Base-by-base conservation (phyloP, 495 filamentous ascomycete species). In the Letharia columbiana region DNA sequence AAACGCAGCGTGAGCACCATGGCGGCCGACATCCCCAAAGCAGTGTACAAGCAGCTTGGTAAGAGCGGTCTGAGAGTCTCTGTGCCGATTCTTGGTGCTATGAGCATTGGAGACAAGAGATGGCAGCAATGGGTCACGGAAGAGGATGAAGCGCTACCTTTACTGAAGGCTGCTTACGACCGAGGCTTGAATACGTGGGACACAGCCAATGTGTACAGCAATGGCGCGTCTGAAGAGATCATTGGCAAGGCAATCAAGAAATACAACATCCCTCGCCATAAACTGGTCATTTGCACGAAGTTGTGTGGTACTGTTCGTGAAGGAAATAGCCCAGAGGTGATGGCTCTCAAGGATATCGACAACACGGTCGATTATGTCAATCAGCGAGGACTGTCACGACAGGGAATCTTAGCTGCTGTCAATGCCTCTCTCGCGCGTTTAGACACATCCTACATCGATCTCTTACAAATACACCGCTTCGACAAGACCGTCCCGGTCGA, bases 381-480 rank as follows among this genome's bases (percentile, higher is more conserved):
- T 64, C 77, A 78, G 60, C 67, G 63, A 35, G 74, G 74, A 63
- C 78, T 89, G 17, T 87, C 84, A 39, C 80, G 87, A 7, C 77
- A 81, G 40, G 83, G 84, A 49, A 89, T 92, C 70, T 86, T 92
- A 72, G 84, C 86, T 63, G 83, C 86, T 28, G 84, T 91, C 45
- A 81, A 91, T 63, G 86, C 83, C 18, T 86, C 83, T 47, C 78
- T 91, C n/a, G 69, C 79, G 64, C 80, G 89, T 10, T 79, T 92
- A 2, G 84, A 79, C 31, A 85, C 86, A 0, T 74, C 76, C 37
- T 91, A 91, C 70, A 83, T 91, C 69, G 89, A 93, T 70, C 74
- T 91, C 35, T 80, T 91, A 54, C 86, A 90, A 73, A 89, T 91
- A 67, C 90, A 94, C 68, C 79, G 88, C n/a, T 83, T 80, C 66